Conservation (phyloP, 164 flowering plant species). For the Annona cherimola region DNA sequence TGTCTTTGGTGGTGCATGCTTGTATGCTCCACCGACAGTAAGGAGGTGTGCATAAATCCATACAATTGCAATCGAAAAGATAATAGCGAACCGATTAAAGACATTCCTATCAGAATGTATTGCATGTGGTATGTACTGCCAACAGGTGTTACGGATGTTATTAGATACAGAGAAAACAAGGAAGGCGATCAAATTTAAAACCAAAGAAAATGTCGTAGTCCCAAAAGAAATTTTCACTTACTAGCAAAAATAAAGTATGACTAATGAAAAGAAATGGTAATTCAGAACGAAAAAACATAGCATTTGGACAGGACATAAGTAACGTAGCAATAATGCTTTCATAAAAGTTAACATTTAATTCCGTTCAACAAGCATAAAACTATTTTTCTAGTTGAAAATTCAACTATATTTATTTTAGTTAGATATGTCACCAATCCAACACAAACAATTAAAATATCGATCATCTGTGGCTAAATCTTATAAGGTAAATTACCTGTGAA, state of each 20-base stretch:
- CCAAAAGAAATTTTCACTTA: not conserved
- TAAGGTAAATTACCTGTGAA: constrained; percentile 54
- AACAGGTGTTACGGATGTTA: constrained; percentile 5
- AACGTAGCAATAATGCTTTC: not conserved
- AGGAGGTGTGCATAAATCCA: constrained; percentile 93
- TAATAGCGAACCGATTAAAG: constrained; percentile 81
- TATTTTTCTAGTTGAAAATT: not conserved
- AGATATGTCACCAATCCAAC: not conserved
- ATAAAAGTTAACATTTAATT: too few relatives aligned
- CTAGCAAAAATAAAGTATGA: too few relatives aligned
- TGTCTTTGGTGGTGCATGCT: constrained; percentile 44
- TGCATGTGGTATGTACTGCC: constrained; percentile 80
- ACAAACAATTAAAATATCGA: not conserved
- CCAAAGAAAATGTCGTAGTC: not conserved
- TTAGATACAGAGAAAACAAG: not conserved
- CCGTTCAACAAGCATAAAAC: not conserved
- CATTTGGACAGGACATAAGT: too few relatives aligned
- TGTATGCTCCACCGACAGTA: constrained; percentile 90
- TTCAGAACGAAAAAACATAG: too few relatives aligned
- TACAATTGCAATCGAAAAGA: constrained; percentile 72
- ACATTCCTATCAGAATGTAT: constrained; percentile 40
- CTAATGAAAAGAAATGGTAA: too few relatives aligned
- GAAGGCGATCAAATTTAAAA: not conserved
- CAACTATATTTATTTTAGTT: not conserved
- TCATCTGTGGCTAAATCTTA: not conserved